Evolutionary conservation across 768 basidiomycete species (phyloP).

Genomic region (Xanthoconium stramineum): DNA sequence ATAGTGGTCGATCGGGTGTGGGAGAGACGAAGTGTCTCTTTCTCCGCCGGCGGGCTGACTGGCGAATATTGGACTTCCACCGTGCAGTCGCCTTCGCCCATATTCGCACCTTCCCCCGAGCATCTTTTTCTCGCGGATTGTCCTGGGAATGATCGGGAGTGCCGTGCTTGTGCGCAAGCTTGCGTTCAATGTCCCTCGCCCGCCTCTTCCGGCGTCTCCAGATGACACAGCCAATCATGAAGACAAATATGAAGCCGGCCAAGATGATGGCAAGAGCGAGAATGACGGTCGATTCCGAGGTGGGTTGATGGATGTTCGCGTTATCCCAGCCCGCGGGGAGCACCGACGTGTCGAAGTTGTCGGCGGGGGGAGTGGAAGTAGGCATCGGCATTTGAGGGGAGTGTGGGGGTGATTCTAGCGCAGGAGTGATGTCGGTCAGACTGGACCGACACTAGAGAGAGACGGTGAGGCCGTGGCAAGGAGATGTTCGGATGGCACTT

Average conservation of each 20-base stretch:
- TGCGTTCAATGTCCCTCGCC: constrained; percentile 53
- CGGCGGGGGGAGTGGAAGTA: constrained; percentile 14
- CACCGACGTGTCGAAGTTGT: constrained; percentile 20
- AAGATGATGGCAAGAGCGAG: constrained; percentile 60
- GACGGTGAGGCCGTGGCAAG: not conserved
- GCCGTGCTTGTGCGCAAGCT: constrained; percentile 26
- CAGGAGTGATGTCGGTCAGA: constrained; percentile 3
- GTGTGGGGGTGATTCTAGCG: not conserved
- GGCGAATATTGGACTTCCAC: constrained; percentile 64
- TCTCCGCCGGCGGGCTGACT: constrained; percentile 58
- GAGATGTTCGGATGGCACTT: constrained; percentile 28
- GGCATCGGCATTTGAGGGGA: constrained; percentile 13
- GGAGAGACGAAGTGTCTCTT: constrained; percentile 9
- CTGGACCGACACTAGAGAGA: constrained; percentile 18
- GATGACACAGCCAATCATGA: constrained; percentile 60
- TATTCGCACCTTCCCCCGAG: constrained; percentile 50
- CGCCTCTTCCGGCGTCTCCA: constrained; percentile 47
- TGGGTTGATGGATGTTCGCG: constrained; percentile 6
- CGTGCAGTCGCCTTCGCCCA: constrained; percentile 66
- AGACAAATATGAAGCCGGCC: constrained; percentile 54
- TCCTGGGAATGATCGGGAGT: constrained; percentile 28
- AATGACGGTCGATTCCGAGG: constrained; percentile 44
- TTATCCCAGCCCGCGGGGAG: constrained; percentile 57
- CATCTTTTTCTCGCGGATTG: constrained; percentile 42
- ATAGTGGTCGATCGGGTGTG: constrained; percentile 12